Percentiles rank a stretch among this genome's conserved stretches.
phyloP scores from a whole-genome alignment of 495 filamentous ascomycete species.

The Haplographium delicatum region DNA sequence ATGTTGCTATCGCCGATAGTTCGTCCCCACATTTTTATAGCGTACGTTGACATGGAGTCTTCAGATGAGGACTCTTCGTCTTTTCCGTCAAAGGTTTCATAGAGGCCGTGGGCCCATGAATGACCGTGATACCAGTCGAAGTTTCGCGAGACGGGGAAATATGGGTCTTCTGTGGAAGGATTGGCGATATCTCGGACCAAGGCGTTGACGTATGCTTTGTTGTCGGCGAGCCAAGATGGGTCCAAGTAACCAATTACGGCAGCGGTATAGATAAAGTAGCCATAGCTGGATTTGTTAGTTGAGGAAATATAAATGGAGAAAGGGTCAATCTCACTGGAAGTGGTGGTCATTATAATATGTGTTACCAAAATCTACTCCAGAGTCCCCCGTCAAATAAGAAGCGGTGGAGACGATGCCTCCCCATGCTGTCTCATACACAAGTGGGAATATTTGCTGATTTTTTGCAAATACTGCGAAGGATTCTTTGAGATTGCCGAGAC shows the following conservation, averaged over 20 bases:
- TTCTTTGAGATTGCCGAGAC: constrained; percentile 62
- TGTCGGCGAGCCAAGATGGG: constrained; percentile 63
- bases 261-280: constrained; percentile 87
- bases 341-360: constrained; percentile 94
- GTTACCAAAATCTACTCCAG: constrained; percentile 74
- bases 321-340: constrained; percentile 59
- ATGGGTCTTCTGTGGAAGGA: constrained; percentile 59
- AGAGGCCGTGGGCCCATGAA: constrained; percentile 95
- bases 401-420: constrained; percentile 80
- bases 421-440: constrained; percentile 82
- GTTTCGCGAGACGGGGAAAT: constrained; percentile 78
- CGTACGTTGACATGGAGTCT: constrained; percentile 84
- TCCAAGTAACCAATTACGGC: constrained; percentile 82
- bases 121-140: constrained; percentile 97
- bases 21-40: constrained; percentile 89
- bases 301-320: constrained; percentile 20
- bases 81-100: constrained; percentile 84
- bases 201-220: constrained; percentile 76
- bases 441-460: constrained; percentile 71
- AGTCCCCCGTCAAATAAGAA: constrained; percentile 67
- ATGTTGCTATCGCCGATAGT: constrained; percentile 69
- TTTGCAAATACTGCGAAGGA: constrained; percentile 71
- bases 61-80: constrained; percentile 90
- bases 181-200: constrained; percentile 77
- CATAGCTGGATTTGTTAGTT: constrained; percentile 35